Percentiles rank a stretch among this genome's conserved stretches.
These are phyloP conservation scores for Ceratonia siliqua DNA, from an alignment of 306 rosid species.

Conservation along the genomic window DNA sequence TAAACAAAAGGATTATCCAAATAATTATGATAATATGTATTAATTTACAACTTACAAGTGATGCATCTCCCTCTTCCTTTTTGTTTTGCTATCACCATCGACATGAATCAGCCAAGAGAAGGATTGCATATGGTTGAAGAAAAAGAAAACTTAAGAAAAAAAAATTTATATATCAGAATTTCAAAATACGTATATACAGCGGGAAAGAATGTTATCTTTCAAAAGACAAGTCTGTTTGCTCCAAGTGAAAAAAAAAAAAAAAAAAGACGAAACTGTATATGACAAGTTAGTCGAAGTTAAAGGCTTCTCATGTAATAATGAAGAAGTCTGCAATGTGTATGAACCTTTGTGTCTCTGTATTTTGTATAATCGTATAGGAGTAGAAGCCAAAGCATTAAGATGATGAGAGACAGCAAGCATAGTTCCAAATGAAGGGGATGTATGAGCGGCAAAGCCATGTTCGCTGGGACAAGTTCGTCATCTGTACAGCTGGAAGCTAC, in stretches of 20 bases:
- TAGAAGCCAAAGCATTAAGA: neutral
- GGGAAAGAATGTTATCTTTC: slow-evolving; percentile 23
- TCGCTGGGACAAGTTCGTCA: neutral
- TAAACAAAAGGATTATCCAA: no score
- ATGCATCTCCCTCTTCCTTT: neutral
- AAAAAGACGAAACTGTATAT: slow-evolving; percentile 20
- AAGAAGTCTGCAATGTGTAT: neutral
- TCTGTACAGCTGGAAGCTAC: slow-evolving; percentile 24
- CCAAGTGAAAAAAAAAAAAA: neutral
- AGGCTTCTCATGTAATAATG: slow-evolving; percentile 18
- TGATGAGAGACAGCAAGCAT: slow-evolving; percentile 18
- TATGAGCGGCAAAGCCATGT: slow-evolving; percentile 30
- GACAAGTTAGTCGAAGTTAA: slow-evolving; percentile 29
- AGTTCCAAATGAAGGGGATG: slow-evolving; percentile 10
- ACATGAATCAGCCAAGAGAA: neutral
- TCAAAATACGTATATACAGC: slow-evolving; percentile 28
- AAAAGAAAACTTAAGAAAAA: neutral
- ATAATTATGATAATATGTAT: no score
- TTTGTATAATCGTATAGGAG: slow-evolving; percentile 3
- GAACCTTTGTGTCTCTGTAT: slow-evolving; percentile 24
- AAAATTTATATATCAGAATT: neutral
- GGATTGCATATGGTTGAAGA: neutral
- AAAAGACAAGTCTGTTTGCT: slow-evolving; percentile 9
- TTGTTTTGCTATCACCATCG: neutral
- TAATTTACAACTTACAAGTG: no score